Conservation (phyloP, 2,329 filamentous ascomycete genomes). For the Exophiala phaeomuriformis region DNA sequence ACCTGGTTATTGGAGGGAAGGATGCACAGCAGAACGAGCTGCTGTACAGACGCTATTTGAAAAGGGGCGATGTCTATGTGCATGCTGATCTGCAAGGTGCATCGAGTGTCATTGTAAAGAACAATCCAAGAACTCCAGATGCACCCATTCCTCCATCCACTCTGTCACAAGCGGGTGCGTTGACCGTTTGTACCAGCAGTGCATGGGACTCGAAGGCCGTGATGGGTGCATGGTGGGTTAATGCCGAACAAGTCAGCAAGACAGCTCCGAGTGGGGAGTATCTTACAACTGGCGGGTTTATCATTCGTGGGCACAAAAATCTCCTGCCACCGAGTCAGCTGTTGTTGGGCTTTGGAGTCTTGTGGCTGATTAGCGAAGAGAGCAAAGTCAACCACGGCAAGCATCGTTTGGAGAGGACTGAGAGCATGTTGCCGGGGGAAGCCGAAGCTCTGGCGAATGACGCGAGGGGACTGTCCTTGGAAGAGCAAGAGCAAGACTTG, state of each 20-base stretch:
- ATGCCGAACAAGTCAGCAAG: slow-evolving; percentile 83
- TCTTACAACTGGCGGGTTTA: slow-evolving; percentile 68
- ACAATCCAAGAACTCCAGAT: slow-evolving; percentile 67
- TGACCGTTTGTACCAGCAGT: slow-evolving; percentile 75
- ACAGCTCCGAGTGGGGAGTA: slow-evolving; percentile 72
- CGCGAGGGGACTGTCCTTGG: slow-evolving; percentile 18
- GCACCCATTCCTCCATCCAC: slow-evolving; percentile 88
- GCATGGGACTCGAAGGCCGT: slow-evolving; percentile 96
- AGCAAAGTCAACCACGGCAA: slow-evolving; percentile 75
- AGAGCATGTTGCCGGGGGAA: slow-evolving; percentile 23
- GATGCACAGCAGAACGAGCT: slow-evolving; percentile 87
- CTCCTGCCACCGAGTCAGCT: slow-evolving; percentile 81
- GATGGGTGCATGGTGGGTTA: slow-evolving; percentile 95
- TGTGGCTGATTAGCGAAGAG: slow-evolving; percentile 84
- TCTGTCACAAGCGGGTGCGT: slow-evolving; percentile 76
- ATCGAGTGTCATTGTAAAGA: slow-evolving; percentile 81
- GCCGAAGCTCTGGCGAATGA: slow-evolving; percentile 25
- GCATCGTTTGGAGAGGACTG: slow-evolving; percentile 51
- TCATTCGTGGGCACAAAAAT: slow-evolving; percentile 80
- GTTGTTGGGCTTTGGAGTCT: slow-evolving; percentile 75
- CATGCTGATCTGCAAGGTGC: slow-evolving; percentile 85
- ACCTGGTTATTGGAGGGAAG: slow-evolving; percentile 80
- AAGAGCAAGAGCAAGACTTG: slow-evolving; percentile 26
- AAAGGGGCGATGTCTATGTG: slow-evolving; percentile 84
- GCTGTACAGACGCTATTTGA: slow-evolving; percentile 77